Percentiles rank a stretch among this genome's conserved stretches.
These are phyloP conservation scores for Juglanconis juglandina DNA, from an alignment of 2,329 filamentous ascomycete species.

Conservation along the genomic window DNA sequence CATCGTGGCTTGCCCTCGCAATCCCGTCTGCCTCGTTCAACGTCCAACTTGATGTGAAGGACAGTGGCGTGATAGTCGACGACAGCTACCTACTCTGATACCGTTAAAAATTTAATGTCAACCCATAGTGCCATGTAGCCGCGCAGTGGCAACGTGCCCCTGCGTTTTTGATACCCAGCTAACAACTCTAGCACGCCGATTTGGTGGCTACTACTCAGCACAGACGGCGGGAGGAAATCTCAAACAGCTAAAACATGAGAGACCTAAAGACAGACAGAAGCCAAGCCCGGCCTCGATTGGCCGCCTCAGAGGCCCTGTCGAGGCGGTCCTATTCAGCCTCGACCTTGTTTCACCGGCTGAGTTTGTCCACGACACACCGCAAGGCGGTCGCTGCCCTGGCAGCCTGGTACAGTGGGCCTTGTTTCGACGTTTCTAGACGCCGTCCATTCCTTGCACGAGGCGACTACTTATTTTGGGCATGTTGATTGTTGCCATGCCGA, in stretches of 20 bases:
- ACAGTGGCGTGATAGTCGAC: no score
- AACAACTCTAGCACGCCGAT: not conserved
- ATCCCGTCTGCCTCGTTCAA: no score
- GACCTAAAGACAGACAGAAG: not conserved
- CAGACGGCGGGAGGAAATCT: constrained; percentile 2
- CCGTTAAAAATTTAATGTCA: no score
- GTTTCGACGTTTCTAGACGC: no score
- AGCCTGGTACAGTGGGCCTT: not conserved
- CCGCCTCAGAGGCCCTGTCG: constrained; percentile 3
- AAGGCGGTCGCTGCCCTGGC: not conserved
- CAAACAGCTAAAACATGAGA: constrained; percentile 5
- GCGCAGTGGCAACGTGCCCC: not conserved
- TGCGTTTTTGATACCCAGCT: not conserved
- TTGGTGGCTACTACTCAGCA: not conserved
- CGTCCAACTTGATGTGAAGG: no score
- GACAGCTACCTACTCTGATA: no score
- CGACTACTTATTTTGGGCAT: no score
- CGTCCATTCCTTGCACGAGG: not conserved
- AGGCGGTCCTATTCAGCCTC: constrained; percentile 7
- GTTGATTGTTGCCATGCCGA: not conserved
- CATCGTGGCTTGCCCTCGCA: not conserved
- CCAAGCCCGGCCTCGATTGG: constrained; percentile 2
- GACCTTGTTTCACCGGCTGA: constrained; percentile 15
- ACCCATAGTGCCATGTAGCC: not conserved
- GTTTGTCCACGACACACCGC: constrained; percentile 2